Percentiles rank a stretch among this genome's conserved stretches.
phyloP scores from a whole-genome alignment of 371 early-diverging fungal genomes.

The Choanephora cucurbitarum region DNA sequence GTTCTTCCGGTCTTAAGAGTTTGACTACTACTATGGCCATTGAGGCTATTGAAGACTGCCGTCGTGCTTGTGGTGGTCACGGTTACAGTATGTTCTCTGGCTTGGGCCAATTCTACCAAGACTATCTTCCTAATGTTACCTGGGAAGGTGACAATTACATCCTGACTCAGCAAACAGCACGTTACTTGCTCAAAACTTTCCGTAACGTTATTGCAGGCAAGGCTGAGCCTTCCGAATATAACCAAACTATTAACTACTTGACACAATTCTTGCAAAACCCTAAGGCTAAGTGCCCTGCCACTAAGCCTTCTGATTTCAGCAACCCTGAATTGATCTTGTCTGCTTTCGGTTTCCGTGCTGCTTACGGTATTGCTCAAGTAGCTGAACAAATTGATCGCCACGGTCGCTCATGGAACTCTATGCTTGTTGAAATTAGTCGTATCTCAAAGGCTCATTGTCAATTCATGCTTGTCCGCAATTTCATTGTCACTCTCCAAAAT shows the following conservation, averaged over 20 bases:
- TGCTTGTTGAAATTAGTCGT: constrained; percentile 63
- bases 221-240: constrained; percentile 49
- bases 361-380: constrained; percentile 54
- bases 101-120: constrained; percentile 69
- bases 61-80: constrained; percentile 80
- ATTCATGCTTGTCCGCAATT: constrained; percentile 60
- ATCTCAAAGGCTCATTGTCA: constrained; percentile 72
- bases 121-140: constrained; percentile 64
- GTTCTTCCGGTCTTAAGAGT: constrained; percentile 83
- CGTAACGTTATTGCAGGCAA: constrained; percentile 56
- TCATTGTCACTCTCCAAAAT: constrained; percentile 49
- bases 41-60: constrained; percentile 79
- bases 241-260: constrained; percentile 56
- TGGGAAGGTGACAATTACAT: constrained; percentile 84
- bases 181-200: constrained; percentile 66
- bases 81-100: constrained; percentile 81
- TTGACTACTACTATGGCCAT: constrained; percentile 76
- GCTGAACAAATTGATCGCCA: constrained; percentile 56
- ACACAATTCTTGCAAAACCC: constrained; percentile 55
- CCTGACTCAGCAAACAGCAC: constrained; percentile 75
- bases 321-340: constrained; percentile 64
- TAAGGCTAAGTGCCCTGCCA: constrained; percentile 56
- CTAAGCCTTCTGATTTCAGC: constrained; percentile 49
- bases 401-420: constrained; percentile 66
- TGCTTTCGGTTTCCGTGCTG: constrained; percentile 71